phyloP scores from a whole-genome alignment of 2,329 filamentous ascomycete species.

The Pyricularia pennisetigena region DNA sequence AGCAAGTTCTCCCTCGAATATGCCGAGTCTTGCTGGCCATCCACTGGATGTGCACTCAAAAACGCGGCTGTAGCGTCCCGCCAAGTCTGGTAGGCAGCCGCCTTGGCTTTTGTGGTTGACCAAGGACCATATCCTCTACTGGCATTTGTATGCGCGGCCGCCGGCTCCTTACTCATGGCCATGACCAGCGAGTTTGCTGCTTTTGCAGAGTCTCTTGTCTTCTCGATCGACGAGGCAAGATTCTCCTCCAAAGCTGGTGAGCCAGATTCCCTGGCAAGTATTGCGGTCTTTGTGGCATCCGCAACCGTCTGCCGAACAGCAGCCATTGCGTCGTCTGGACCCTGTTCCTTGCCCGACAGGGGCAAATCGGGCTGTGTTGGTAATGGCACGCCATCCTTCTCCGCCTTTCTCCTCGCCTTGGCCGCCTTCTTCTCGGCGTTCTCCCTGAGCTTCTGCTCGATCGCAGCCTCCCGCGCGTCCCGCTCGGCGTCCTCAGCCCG shows the following conservation, averaged over 20 bases:
- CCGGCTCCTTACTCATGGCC: not conserved
- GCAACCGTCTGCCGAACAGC: not conserved
- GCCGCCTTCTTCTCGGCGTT: conserved; percentile 32
- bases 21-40: not conserved
- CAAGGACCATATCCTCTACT: not conserved
- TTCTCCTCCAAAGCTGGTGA: not conserved
- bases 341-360: not conserved
- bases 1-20: not conserved
- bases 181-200: not conserved
- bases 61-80: not conserved
- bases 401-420: conserved; percentile 12
- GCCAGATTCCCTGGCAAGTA: not conserved
- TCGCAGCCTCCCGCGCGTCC: conserved; percentile 29
- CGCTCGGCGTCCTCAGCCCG: conserved; percentile 31
- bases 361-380: not conserved
- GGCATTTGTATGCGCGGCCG: not conserved
- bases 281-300: not conserved
- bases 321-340: not conserved
- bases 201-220: not conserved
- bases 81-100: not conserved
- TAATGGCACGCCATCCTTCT: not conserved
- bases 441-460: conserved; percentile 32
- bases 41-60: not conserved
- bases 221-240: not conserved
- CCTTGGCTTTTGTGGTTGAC: not conserved